Evolutionary conservation across 495 filamentous ascomycete species (phyloP).

Genomic region (Darksidea phi): DNA sequence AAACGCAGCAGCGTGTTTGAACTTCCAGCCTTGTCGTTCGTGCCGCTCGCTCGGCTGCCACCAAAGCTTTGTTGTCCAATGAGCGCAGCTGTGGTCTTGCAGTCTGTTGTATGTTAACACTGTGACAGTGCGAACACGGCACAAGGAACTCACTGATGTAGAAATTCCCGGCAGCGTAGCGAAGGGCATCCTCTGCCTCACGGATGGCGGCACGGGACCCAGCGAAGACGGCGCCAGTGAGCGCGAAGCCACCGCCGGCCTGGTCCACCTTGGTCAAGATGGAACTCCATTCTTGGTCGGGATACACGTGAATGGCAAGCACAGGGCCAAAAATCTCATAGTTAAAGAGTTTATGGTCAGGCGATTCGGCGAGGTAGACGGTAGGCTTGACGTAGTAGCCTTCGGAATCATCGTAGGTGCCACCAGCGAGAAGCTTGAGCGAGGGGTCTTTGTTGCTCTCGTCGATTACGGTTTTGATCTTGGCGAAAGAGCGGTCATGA

Average conservation of each 20-base stretch:
- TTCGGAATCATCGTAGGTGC: constrained; percentile 57
- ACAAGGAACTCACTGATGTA: constrained; percentile 36
- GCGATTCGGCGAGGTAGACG: constrained; percentile 63
- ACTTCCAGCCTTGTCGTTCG: constrained; percentile 48
- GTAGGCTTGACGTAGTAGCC: constrained; percentile 70
- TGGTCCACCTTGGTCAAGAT: constrained; percentile 39
- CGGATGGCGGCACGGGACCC: constrained; percentile 40
- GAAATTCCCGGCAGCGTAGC: constrained; percentile 46
- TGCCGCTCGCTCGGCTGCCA: constrained; percentile 44
- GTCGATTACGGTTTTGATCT: constrained; percentile 51
- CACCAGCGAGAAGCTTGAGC: constrained; percentile 60
- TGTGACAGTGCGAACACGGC: too few species aligned
- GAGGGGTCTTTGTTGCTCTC: constrained; percentile 61
- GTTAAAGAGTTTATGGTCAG: constrained; percentile 59
- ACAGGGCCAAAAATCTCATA: constrained; percentile 66
- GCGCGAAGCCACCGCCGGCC: constrained; percentile 42
- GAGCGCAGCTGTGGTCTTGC: constrained; percentile 45
- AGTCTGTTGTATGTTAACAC: constrained; percentile 15
- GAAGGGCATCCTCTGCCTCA: constrained; percentile 42
- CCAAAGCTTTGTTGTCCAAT: constrained; percentile 49
- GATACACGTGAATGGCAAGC: constrained; percentile 60
- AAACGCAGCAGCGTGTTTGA: constrained; percentile 43
- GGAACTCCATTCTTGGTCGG: constrained; percentile 47
- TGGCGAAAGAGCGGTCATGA: constrained; percentile 44
- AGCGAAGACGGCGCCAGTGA: constrained; percentile 48